Evolutionary conservation across 2,329 filamentous ascomycete genomes (phyloP), one percentile per base, ranked within the genome.

Genomic region (Colletotrichum salicis): DNA sequence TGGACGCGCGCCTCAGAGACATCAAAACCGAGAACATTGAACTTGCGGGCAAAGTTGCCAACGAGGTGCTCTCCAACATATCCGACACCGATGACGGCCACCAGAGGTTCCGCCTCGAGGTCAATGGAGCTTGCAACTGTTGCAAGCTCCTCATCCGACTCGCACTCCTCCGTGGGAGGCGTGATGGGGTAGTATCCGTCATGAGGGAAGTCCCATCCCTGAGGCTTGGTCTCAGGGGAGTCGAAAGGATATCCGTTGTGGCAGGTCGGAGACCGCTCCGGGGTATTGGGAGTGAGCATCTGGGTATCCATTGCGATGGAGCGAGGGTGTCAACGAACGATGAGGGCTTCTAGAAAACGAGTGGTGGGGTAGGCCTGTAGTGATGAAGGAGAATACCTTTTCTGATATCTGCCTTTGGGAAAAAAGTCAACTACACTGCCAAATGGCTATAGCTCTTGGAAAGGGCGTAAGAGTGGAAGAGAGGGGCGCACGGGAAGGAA

Each of bases 21-120:
- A 67, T 88, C 86, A 74, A 84, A 87, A n/a, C 83, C 86, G 51
- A 88, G 77, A 6, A 87, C 81, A 19, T 78, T 73, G 73, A 82
- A 86, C 19, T 77, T 75, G 2, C 72, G 77, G 11, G 82, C 80
- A 70, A 88, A 88, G 19, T 78, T 80, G 6, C 79, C 76, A 52
- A 86, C 82, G 13, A 88, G 84, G 69, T 87, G 84, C 66, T 82
- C 81, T 8, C 86, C 86, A 5, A 88, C 86, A 75, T 88, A 88
- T 52, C 86, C 87, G 19, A 88, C 85, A 4, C 86, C 86, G 31
- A 88, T 84, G 37, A 88, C 81, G 63, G 85, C 86, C 3, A 88
- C 82, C 5, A 83, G 70, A 8, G 84, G 80, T 80, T 79, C 64
- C 22, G 64, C 55, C 52, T 74, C 72, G 31, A 74, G 66, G 22